Conservation (phyloP, 306 rosid species). For the Neltuma alba region DNA sequence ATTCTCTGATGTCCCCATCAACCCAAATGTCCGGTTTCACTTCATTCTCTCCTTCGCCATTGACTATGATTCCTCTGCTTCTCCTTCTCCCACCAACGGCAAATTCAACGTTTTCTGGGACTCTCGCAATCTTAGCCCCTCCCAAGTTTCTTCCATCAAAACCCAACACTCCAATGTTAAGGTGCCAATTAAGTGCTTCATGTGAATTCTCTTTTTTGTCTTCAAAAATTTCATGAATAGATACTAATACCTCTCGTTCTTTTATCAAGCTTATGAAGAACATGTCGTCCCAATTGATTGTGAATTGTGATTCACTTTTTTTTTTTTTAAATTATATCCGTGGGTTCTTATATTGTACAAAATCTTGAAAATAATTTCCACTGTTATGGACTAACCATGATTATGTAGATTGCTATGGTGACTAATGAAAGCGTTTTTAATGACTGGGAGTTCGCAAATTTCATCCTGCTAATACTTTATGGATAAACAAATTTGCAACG, state of each 20-base stretch:
- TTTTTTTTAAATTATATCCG: too few species aligned
- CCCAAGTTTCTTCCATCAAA: conserved; percentile 68
- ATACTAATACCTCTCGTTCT: not conserved
- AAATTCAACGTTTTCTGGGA: conserved; percentile 77
- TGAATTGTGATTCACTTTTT: too few species aligned
- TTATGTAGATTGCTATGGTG: not conserved
- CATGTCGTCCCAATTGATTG: not conserved
- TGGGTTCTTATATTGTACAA: too few species aligned
- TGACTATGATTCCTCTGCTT: conserved; percentile 63
- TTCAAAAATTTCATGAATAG: not conserved
- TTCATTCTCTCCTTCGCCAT: conserved; percentile 83
- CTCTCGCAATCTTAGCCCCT: conserved; percentile 58
- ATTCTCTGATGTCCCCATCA: conserved; percentile 69
- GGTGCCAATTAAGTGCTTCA: conserved; percentile 4
- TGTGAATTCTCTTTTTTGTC: not conserved
- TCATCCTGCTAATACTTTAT: too few species aligned
- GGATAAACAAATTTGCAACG: not conserved
- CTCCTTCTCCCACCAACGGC: conserved; percentile 71
- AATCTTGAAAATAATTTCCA: too few species aligned
- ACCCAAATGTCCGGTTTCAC: conserved; percentile 64
- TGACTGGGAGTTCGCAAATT: too few species aligned
- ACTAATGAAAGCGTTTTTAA: too few species aligned
- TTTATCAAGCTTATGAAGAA: not conserved
- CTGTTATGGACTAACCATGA: too few species aligned
- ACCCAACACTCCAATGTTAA: conserved; percentile 59